These are phyloP conservation scores for Fusarium mundagurra DNA, from an alignment of 2,329 filamentous ascomycete species.

Conservation along the genomic window DNA sequence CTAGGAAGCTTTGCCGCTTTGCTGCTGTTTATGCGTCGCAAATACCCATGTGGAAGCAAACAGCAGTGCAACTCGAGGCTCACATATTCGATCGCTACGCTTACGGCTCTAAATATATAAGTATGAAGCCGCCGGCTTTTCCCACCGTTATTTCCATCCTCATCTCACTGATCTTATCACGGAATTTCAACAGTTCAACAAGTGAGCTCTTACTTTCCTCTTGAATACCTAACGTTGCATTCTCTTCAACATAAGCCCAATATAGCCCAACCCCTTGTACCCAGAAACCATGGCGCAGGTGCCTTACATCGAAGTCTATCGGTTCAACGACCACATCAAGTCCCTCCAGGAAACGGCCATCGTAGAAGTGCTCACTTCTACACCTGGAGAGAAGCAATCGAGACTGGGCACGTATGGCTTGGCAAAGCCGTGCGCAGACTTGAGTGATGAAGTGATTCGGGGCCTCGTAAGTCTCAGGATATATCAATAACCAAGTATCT, in stretches of 20 bases:
- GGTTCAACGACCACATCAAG: constrained; percentile 16
- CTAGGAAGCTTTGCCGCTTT: constrained; percentile 13
- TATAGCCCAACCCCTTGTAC: neutral
- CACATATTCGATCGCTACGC: neutral
- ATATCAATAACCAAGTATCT: neutral
- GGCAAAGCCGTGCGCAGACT: constrained; percentile 6
- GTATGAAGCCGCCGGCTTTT: constrained; percentile 17
- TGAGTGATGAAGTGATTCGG: constrained; percentile 19
- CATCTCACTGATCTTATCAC: neutral
- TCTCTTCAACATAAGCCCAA: neutral
- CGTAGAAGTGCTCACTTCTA: constrained; percentile 22
- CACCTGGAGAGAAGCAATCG: constrained; percentile 19
- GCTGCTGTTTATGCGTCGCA: constrained; percentile 8
- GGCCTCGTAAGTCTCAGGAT: constrained; percentile 18
- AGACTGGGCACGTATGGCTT: constrained; percentile 21
- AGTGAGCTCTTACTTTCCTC: neutral
- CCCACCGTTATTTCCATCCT: neutral
- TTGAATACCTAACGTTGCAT: neutral
- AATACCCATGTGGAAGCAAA: constrained; percentile 17
- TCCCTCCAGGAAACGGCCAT: constrained; percentile 19
- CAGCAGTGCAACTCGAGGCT: neutral
- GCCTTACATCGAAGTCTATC: constrained; percentile 9
- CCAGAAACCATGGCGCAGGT: constrained; percentile 13
- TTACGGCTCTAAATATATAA: neutral
- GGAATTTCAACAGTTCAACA: neutral